Evolutionary conservation across 345 rosid genomes (phyloP).

Genomic region (Citrus trifoliata): DNA sequence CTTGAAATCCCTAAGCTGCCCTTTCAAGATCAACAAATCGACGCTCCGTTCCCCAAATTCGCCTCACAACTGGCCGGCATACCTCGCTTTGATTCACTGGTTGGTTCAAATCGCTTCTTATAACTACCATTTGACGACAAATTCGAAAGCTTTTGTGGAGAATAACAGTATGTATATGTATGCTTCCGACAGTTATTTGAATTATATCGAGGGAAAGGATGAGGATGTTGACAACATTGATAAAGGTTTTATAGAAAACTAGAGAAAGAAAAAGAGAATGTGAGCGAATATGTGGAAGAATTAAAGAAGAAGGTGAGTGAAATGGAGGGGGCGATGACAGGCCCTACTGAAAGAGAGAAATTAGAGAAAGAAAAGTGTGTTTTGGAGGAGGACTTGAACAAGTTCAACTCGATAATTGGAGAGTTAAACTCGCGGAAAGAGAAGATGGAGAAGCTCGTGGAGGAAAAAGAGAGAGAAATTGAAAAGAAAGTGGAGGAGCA

Average conservation of each 20-base stretch:
- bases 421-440: slow-evolving; percentile 39
- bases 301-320: slow-evolving; percentile 41
- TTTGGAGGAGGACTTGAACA: slow-evolving; percentile 65
- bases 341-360: slow-evolving; percentile 55
- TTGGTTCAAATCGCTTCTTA: slow-evolving; percentile 60
- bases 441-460: slow-evolving; percentile 43
- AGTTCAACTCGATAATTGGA: slow-evolving; percentile 54
- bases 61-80: slow-evolving; percentile 88
- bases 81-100: slow-evolving; percentile 73
- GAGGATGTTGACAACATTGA: slow-evolving; percentile 57
- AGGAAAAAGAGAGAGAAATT: slow-evolving; percentile 59
- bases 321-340: slow-evolving; percentile 43
- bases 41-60: slow-evolving; percentile 77
- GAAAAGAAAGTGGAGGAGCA: slow-evolving; percentile 58
- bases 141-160: slow-evolving; percentile 29
- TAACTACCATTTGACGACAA: slow-evolving; percentile 29
- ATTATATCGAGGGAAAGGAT: slow-evolving; percentile 59
- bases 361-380: slow-evolving; percentile 54
- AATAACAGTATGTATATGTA: slow-evolving; percentile 42
- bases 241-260: slow-evolving; percentile 48
- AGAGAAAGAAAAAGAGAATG: slow-evolving; percentile 45
- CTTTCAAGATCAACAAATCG: slow-evolving; percentile 71
- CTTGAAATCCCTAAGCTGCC: slow-evolving; percentile 55
- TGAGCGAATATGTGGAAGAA: slow-evolving; percentile 34
- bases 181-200: slow-evolving; percentile 47